These are phyloP conservation scores for Alternaria panax DNA, from an alignment of 2,329 filamentous ascomycete genomes.

Conservation along the genomic window DNA sequence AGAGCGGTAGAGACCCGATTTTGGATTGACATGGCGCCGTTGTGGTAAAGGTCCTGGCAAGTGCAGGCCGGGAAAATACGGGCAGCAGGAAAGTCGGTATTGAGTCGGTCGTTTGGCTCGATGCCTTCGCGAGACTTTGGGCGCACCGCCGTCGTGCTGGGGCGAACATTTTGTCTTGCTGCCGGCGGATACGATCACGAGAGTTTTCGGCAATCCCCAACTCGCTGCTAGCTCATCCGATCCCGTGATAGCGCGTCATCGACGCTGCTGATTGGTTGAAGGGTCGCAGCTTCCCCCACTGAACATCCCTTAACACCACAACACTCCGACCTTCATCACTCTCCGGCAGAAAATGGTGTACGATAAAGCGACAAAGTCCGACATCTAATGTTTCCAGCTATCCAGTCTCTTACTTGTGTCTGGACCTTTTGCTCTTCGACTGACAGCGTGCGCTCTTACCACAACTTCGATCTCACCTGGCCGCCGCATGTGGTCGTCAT, in stretches of 20 bases:
- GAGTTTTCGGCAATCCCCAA: conserved; percentile 35
- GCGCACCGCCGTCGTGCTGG: conserved; percentile 64
- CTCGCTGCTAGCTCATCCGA: conserved; percentile 25
- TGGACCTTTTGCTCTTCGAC: conserved; percentile 11
- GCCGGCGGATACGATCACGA: conserved; percentile 20
- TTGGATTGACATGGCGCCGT: conserved; percentile 75
- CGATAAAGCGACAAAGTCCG: not conserved
- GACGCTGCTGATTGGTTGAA: conserved; percentile 11
- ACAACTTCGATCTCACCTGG: conserved; percentile 25
- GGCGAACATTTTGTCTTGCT: conserved; percentile 65
- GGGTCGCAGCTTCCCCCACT: not conserved
- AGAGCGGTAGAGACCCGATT: conserved; percentile 73
- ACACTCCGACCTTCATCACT: not conserved
- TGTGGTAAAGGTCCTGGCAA: conserved; percentile 72
- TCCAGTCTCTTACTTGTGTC: not conserved
- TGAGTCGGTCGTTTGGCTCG: conserved; percentile 54
- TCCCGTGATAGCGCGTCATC: conserved; percentile 21
- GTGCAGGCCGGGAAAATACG: conserved; percentile 64
- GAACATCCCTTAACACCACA: conserved; percentile 10
- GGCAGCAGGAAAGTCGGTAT: conserved; percentile 77
- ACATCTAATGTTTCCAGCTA: not conserved
- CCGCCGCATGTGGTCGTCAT: conserved; percentile 6
- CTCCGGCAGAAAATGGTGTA: not conserved
- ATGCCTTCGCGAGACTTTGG: conserved; percentile 61
- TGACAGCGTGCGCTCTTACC: conserved; percentile 18